These are phyloP conservation scores for Talaromyces sp. DNA, from an alignment of 2,329 filamentous ascomycete species.

Conservation along the genomic window DNA sequence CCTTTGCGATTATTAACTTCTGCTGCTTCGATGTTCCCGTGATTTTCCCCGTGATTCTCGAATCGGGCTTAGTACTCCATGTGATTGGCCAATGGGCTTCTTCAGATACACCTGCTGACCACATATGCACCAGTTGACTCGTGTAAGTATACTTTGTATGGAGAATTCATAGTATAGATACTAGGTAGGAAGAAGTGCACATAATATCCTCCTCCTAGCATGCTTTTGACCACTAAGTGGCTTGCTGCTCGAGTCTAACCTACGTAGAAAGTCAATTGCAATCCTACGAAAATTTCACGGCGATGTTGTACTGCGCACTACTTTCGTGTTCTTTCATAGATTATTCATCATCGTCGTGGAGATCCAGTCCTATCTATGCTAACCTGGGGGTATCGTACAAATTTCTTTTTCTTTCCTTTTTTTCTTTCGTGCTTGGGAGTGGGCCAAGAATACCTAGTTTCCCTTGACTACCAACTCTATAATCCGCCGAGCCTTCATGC, in stretches of 20 bases:
- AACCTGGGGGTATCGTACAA: constrained; percentile 32
- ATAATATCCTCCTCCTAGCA: no score
- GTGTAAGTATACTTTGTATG: no score
- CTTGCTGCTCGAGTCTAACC: no score
- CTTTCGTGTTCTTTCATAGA: background rate
- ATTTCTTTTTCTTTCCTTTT: constrained; percentile 55
- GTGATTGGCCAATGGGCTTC: background rate
- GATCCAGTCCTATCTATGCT: background rate
- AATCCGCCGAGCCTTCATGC: constrained; percentile 42
- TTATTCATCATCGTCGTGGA: background rate
- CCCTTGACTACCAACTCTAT: constrained; percentile 33
- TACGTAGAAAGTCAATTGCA: no score
- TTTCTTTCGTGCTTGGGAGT: no score
- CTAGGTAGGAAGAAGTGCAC: no score
- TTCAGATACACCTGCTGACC: no score
- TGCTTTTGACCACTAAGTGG: no score
- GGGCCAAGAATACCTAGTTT: background rate
- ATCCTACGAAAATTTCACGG: no score
- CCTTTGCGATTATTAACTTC: background rate
- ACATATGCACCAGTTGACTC: no score
- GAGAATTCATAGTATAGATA: no score
- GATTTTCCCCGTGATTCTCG: background rate
- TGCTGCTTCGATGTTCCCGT: background rate
- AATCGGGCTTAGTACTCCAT: background rate
- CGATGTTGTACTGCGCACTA: no score